Evolutionary conservation across 768 basidiomycete species (phyloP).

Genomic region (Lactarius sanguifluus): DNA sequence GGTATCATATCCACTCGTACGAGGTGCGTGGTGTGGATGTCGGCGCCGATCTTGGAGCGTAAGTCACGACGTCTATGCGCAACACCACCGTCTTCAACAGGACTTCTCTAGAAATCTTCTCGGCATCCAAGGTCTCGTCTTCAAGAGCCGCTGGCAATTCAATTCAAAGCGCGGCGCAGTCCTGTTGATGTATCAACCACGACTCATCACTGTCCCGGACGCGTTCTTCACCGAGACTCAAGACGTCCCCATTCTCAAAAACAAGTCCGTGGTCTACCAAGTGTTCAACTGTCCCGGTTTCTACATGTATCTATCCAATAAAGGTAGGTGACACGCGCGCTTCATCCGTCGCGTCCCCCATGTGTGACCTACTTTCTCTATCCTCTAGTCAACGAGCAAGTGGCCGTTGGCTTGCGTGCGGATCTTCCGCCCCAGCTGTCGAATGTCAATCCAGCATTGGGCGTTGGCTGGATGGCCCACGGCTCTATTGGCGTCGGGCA

Average conservation of each 20-base stretch:
- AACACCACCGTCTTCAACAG: neutral
- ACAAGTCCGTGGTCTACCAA: slow-evolving; percentile 15
- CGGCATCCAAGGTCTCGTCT: neutral
- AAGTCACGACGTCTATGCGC: neutral
- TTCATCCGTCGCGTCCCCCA: neutral
- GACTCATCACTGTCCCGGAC: slow-evolving; percentile 5
- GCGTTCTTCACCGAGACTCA: neutral
- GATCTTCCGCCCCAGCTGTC: neutral
- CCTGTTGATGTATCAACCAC: slow-evolving; percentile 18
- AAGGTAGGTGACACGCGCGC: neutral
- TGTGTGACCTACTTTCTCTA: neutral
- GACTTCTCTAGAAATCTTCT: neutral
- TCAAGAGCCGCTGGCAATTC: slow-evolving; percentile 15
- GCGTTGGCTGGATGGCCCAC: slow-evolving; percentile 6
- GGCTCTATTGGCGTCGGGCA: slow-evolving; percentile 12
- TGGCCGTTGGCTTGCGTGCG: slow-evolving; percentile 11
- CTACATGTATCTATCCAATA: slow-evolving; percentile 24
- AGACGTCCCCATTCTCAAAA: slow-evolving; percentile 1
- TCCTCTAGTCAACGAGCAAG: slow-evolving; percentile 10
- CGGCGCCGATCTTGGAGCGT: neutral
- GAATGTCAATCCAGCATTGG: neutral
- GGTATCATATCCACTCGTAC: slow-evolving; percentile 15
- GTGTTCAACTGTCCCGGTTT: slow-evolving; percentile 13
- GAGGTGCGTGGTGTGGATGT: slow-evolving; percentile 2
- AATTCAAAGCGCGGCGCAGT: slow-evolving; percentile 22